Base-by-base conservation (phyloP, 495 filamentous ascomycete genomes). In the Aspergillus avenaceus region DNA sequence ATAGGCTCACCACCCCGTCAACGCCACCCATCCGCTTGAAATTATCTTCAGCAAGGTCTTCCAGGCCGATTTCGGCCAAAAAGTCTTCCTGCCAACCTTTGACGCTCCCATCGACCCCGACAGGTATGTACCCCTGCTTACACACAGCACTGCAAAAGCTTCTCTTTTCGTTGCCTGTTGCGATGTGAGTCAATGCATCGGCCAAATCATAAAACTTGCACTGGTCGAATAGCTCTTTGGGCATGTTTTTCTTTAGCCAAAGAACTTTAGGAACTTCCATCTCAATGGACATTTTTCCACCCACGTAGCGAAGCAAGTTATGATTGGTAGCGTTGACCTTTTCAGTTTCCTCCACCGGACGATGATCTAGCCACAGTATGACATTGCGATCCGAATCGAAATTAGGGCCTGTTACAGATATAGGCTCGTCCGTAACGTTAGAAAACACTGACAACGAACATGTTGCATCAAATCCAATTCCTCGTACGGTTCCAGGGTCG, bases 41-140 rank as follows among this genome's bases (percentile, higher is more conserved):
- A 55, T 93, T 81, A 60, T 96, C 87, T 57, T 92, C 77, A 4
- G 78, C 79, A 51, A 98, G 69, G 52, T 96, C 93, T 18, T 73
- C 75, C 25, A 98, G 75, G 7, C 93, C 92, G 59, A 98, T 96
- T 7, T 80, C 76, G 6, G 78, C 74, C 51, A 95, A 77, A 59
- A 98, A 98, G 57, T 97, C 92, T 53, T 89, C 90, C 64, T 97
- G 90, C 93, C 93, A 98, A 4, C 93, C 93, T 70, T 97, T 98
- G 14, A 96, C 89, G 67, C 91, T 96, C 29, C 92, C 92, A 60
- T 98, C 93, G 16, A 97, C 89, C 32, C 93, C 93, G 12, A 97
- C 87, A 0, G 93, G 93, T 1, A 98, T 88, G 62, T 82, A 97
- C 1, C 92, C 93, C 61, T 97, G 93, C 69, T 97, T 97, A 68